Evolutionary conservation across 164 flowering plant genomes (phyloP).

Genomic region (Vitis cinerea): DNA sequence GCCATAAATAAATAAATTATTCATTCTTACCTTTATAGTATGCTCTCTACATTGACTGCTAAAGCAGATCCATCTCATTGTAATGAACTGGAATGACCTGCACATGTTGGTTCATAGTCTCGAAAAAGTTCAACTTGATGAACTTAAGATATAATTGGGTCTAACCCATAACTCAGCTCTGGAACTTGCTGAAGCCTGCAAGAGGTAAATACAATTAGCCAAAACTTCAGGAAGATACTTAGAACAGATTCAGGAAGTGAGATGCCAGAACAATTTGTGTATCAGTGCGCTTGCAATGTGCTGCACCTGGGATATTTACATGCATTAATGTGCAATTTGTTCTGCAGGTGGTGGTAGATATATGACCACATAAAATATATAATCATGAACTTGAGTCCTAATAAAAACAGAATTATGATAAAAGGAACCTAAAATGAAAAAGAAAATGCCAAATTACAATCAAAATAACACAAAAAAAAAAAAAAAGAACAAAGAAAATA

Average conservation of each 20-base stretch:
- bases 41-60: too few species aligned
- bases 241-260: neutral
- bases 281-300: neutral
- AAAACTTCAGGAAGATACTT: neutral
- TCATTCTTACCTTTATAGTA: too few species aligned
- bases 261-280: neutral
- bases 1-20: too few species aligned
- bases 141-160: slow-evolving; percentile 39
- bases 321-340: too few species aligned
- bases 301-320: neutral
- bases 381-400: too few species aligned
- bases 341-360: too few species aligned
- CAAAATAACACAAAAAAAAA: too few species aligned
- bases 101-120: neutral
- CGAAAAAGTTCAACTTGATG: neutral
- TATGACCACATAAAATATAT: too few species aligned
- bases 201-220: slow-evolving; percentile 18
- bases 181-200: slow-evolving; percentile 31
- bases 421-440: too few species aligned
- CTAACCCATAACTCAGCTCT: slow-evolving; percentile 27
- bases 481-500: too few species aligned
- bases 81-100: neutral
- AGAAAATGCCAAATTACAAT: too few species aligned
- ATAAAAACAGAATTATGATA: too few species aligned
- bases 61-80: neutral